These are phyloP conservation scores for Rugiboletus extremiorientalis DNA, from an alignment of 1,284 basidiomycete species.

Conservation along the genomic window DNA sequence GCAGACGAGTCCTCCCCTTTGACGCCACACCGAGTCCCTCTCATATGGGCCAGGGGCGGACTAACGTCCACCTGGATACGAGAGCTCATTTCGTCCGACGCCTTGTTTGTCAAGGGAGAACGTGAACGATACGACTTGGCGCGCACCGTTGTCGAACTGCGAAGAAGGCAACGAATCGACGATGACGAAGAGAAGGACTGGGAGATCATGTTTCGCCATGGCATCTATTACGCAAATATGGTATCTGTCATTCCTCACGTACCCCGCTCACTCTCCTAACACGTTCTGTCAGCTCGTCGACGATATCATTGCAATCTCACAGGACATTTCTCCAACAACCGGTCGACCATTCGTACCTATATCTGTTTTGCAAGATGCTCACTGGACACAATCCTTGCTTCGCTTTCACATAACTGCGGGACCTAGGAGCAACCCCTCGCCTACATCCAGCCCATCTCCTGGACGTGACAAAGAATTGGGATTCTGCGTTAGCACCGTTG, in stretches of 20 bases:
- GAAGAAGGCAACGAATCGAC: slow-evolving; percentile 51
- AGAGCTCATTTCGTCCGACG: slow-evolving; percentile 76
- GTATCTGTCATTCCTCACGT: slow-evolving; percentile 37
- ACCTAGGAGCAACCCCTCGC: slow-evolving; percentile 28
- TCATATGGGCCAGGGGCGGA: slow-evolving; percentile 70
- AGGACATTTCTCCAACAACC: slow-evolving; percentile 71
- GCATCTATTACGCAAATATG: slow-evolving; percentile 91
- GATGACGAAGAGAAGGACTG: slow-evolving; percentile 65
- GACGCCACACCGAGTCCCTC: slow-evolving; percentile 37
- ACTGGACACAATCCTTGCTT: slow-evolving; percentile 72
- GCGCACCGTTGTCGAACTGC: slow-evolving; percentile 71
- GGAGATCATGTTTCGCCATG: slow-evolving; percentile 70
- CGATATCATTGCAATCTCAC: slow-evolving; percentile 71
- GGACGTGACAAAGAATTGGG: slow-evolving; percentile 61
- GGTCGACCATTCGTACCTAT: slow-evolving; percentile 70
- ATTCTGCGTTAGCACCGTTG: slow-evolving; percentile 48
- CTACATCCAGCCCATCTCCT: slow-evolving; percentile 39
- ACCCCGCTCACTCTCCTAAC: slow-evolving; percentile 6
- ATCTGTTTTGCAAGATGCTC: slow-evolving; percentile 67
- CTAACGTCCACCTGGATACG: slow-evolving; percentile 72
- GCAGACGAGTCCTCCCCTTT: slow-evolving; percentile 11
- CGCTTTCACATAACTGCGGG: slow-evolving; percentile 55
- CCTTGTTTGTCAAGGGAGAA: slow-evolving; percentile 80
- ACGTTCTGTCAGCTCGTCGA: slow-evolving; percentile 58
- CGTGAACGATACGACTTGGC: slow-evolving; percentile 82